phyloP scores from a whole-genome alignment of 108 stramenopile species.

The Ochromonas danica region DNA sequence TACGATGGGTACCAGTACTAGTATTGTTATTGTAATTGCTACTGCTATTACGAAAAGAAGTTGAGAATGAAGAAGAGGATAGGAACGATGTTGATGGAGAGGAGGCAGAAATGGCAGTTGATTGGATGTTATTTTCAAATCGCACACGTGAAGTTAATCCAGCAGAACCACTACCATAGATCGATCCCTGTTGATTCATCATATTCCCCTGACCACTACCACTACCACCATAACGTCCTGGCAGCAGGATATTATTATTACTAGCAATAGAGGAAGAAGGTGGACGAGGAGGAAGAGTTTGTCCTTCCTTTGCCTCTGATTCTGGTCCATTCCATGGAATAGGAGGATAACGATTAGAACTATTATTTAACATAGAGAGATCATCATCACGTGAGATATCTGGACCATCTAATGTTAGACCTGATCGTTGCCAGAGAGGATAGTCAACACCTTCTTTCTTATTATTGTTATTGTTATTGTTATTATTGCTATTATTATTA shows the following conservation, averaged over 20 bases:
- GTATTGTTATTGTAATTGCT: conserved; percentile 11
- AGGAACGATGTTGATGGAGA: conserved; percentile 15
- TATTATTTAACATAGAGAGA: not conserved
- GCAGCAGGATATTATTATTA: conserved; percentile 17
- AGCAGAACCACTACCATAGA: conserved; percentile 15
- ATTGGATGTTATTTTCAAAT: conserved; percentile 17
- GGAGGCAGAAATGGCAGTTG: conserved; percentile 13
- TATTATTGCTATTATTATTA: conserved; percentile 3
- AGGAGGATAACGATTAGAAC: conserved; percentile 9
- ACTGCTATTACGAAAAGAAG: conserved; percentile 23
- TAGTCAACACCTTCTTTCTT: not conserved
- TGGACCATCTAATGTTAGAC: too few relatives aligned
- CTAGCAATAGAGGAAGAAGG: conserved; percentile 15
- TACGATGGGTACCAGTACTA: conserved; percentile 7
- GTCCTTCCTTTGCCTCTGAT: conserved; percentile 26
- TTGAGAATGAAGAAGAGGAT: conserved; percentile 16
- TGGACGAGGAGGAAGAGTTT: conserved; percentile 14
- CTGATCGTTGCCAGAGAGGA: too few relatives aligned
- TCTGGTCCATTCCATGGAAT: conserved; percentile 25
- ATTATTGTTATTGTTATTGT: not conserved
- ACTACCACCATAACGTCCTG: conserved; percentile 14
- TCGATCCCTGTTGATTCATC: conserved; percentile 15
- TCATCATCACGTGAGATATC: too few relatives aligned
- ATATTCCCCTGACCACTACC: conserved; percentile 14
- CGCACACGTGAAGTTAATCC: conserved; percentile 14